These are phyloP conservation scores for Sclerospora graminicola DNA, from an alignment of 352 stramenopile genomes.

Conservation along the genomic window DNA sequence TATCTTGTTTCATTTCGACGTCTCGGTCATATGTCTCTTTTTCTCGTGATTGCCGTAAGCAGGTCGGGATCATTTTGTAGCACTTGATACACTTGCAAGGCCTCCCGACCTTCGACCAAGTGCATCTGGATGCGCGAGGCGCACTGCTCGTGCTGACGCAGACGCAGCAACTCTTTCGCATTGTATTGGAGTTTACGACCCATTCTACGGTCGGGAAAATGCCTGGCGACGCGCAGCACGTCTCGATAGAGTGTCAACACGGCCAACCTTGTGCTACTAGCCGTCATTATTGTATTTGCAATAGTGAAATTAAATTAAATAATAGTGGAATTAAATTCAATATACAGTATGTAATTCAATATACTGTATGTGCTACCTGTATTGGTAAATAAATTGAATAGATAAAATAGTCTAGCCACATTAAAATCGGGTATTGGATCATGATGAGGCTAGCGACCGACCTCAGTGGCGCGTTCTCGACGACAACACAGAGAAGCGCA, in stretches of 20 bases:
- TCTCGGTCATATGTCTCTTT: slow-evolving; percentile 5
- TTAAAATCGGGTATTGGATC: too few relatives aligned
- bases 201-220: slow-evolving; percentile 50
- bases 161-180: slow-evolving; percentile 49
- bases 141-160: slow-evolving; percentile 44
- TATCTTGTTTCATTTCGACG: background rate
- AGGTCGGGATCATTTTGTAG: slow-evolving; percentile 33
- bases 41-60: slow-evolving; percentile 56
- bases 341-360: too few relatives aligned
- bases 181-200: slow-evolving; percentile 69
- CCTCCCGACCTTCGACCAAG: slow-evolving; percentile 40
- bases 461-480: too few relatives aligned
- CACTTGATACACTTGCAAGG: slow-evolving; percentile 49
- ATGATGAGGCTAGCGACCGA: too few relatives aligned
- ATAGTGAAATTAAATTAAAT: too few relatives aligned
- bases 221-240: slow-evolving; percentile 34
- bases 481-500: too few relatives aligned
- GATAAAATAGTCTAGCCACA: too few relatives aligned
- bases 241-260: slow-evolving; percentile 56
- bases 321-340: too few relatives aligned
- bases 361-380: too few relatives aligned
- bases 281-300: too few relatives aligned
- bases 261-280: too few relatives aligned
- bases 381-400: too few relatives aligned
- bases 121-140: slow-evolving; percentile 25